Evolutionary conservation across 495 filamentous ascomycete species (phyloP).

Genomic region (Pseudevernia furfuracea): DNA sequence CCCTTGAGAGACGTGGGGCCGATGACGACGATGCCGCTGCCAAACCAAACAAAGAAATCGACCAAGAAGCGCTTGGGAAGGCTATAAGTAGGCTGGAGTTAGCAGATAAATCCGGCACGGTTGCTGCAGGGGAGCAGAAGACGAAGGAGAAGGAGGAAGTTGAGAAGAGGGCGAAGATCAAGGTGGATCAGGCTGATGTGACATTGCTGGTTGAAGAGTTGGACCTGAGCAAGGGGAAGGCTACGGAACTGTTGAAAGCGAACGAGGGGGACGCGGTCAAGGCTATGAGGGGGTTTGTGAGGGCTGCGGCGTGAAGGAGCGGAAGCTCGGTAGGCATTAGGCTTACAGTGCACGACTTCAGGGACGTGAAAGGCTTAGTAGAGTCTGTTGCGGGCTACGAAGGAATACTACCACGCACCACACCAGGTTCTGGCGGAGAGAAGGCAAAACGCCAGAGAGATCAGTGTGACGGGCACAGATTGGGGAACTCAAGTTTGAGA

Average conservation of each 20-base stretch:
- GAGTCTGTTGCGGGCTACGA: too few relatives aligned
- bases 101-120: conserved; percentile 28
- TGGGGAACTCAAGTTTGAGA: too few relatives aligned
- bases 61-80: conserved; percentile 74
- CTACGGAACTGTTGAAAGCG: conserved; percentile 73
- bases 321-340: background rate
- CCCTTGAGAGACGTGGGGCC: conserved; percentile 52
- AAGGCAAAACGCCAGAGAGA: too few relatives aligned
- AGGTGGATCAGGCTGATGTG: conserved; percentile 61
- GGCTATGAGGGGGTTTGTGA: conserved; percentile 60
- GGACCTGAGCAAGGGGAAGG: conserved; percentile 69
- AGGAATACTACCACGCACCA: background rate
- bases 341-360: background rate
- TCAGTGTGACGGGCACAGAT: background rate
- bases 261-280: conserved; percentile 68
- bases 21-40: conserved; percentile 48
- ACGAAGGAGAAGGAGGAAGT: conserved; percentile 39
- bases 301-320: conserved; percentile 25
- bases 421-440: background rate
- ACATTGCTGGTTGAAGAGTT: conserved; percentile 64
- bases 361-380: background rate
- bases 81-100: conserved; percentile 68
- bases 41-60: conserved; percentile 49
- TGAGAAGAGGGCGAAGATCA: conserved; percentile 49
- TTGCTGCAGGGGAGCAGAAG: conserved; percentile 29